Evolutionary conservation across 441 rosid species (phyloP), one percentile per base, ranked within the genome.

Genomic region (Codiaeum variegatum): DNA sequence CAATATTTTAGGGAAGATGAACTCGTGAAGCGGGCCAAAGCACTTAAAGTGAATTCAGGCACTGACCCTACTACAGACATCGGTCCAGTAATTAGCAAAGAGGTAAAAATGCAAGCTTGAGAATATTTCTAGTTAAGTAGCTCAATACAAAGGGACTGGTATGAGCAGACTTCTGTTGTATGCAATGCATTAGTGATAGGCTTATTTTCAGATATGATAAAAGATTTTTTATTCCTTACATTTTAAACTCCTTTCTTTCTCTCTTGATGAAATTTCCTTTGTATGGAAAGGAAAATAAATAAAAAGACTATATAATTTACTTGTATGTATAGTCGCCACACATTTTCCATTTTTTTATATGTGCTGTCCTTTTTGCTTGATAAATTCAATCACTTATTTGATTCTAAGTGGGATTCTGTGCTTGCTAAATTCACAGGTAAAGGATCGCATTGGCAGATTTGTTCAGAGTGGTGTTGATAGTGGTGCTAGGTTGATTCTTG

Each of bases 401-500:
- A 34, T 38, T 12, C 54, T 74, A 13, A 59, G 32, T 8, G 28
- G n/a, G 54, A 49, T 72, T 52, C 3, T 72, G 16, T 64, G 65
- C 58, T 59, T 55, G 38, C 28, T 73, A 55, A 64, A 23, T 74
- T 76, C 36, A 70, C 85, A 91, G 98, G 98, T 96, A 65, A 94
- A 94, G 80, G 98, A 91, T 72, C 83, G 96, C 54, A 84, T 94
- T 64, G 81, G 85, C 81, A 79, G 79, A 68, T 83, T 94, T 78
- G 80, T 94, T 80, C 95, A 94, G 72, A 86, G 84, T 78, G 97
- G 95, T 74, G 88, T 89, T 36, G 89, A 85, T 24, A 85, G 81
- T 67, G 97, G 98, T 68, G 97, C 97, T 70, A 90, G 73, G 73
- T 80, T 89, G 72, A 80, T 91, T 61, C 94, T 94, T 76, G 96